Base-by-base conservation (phyloP, 352 stramenopile genomes). In the Phytophthora hybrid region DNA sequence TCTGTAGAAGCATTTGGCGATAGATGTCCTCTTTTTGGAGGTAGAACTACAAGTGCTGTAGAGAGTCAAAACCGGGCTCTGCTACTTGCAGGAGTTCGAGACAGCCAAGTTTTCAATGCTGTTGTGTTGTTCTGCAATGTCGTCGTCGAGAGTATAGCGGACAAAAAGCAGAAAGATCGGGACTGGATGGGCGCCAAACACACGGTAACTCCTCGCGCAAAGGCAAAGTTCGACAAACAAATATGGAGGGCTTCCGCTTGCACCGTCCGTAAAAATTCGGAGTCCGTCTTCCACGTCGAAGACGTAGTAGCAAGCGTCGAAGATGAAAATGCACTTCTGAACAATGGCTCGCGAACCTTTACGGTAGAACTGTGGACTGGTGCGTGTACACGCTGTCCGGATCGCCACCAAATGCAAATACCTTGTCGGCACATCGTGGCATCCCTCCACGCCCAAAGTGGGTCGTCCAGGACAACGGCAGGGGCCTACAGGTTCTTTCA, bases 371-470 rank as follows among this genome's bases (percentile, higher is more conserved):
- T 61, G 37, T 11, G 21, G 1, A 3, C 66, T n/a, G n/a, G n/a
- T n/a, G n/a, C n/a, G n/a, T n/a, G n/a, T n/a, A 73, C n/a, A n/a
- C n/a, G n/a, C n/a, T n/a, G n/a, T n/a, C n/a, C n/a, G n/a, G n/a
- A n/a, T n/a, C n/a, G n/a, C n/a, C n/a, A n/a, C n/a, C n/a, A n/a
- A 10, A 32, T 73, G 1, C 51, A 61, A 16, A 32, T 73, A n/a
- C 66, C 58, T 14, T 73, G 66, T 44, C 58, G 58, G 2, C 66
- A 73, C 21, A 61, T 63, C 9, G 14, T 73, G 4, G 57, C 66
- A 19, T 37, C 58, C 23, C 16, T 62, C 7, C 54, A 55, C 51
- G 54, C 18, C 19, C 19, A 61, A 23, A 61, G 21, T 44, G 32
- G 47, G 5, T 62, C 31, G 9, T n/a, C 31, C 9, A 64, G 11